These are phyloP conservation scores for Ministeria vibrans DNA, from an alignment of 78 protist species.

Conservation along the genomic window DNA sequence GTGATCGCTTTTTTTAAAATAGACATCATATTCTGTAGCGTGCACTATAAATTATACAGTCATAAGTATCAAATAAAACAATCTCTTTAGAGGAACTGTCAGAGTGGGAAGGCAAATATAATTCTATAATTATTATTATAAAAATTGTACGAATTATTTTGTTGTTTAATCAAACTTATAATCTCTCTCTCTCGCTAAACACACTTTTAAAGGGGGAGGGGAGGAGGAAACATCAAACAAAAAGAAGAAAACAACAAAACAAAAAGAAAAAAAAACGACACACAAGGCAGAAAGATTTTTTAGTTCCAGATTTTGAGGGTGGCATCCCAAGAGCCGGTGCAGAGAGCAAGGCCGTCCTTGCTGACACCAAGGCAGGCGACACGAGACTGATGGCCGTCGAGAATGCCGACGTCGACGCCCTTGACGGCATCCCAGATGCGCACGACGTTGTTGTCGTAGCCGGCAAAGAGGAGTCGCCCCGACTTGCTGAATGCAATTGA, in stretches of 20 bases:
- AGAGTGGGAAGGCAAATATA: too few relatives aligned
- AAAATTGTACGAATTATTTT: too few relatives aligned
- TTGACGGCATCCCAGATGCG: slow-evolving; percentile 91
- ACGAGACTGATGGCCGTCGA: slow-evolving; percentile 87
- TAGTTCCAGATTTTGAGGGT: slow-evolving; percentile 60
- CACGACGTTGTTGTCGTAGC: slow-evolving; percentile 85
- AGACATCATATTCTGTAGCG: too few relatives aligned
- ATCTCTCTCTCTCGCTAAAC: too few relatives aligned
- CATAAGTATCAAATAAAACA: too few relatives aligned
- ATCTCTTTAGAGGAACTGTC: too few relatives aligned
- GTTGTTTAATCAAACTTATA: too few relatives aligned
- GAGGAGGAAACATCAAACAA: background rate
- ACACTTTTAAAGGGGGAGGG: too few relatives aligned
- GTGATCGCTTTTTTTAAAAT: too few relatives aligned
- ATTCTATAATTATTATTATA: too few relatives aligned
- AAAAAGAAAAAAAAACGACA: background rate
- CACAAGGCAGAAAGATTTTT: background rate
- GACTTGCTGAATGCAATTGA: slow-evolving; percentile 77
- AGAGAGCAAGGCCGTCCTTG: slow-evolving; percentile 88
- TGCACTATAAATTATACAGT: too few relatives aligned
- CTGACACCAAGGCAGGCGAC: slow-evolving; percentile 90
- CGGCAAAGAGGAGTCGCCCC: slow-evolving; percentile 77
- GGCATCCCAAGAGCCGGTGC: slow-evolving; percentile 94
- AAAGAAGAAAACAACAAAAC: background rate
- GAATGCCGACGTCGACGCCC: slow-evolving; percentile 61